Evolutionary conservation across 2,329 filamentous ascomycete genomes (phyloP), one percentile per base, ranked within the genome.

Genomic region (Celoporthe dispersa): DNA sequence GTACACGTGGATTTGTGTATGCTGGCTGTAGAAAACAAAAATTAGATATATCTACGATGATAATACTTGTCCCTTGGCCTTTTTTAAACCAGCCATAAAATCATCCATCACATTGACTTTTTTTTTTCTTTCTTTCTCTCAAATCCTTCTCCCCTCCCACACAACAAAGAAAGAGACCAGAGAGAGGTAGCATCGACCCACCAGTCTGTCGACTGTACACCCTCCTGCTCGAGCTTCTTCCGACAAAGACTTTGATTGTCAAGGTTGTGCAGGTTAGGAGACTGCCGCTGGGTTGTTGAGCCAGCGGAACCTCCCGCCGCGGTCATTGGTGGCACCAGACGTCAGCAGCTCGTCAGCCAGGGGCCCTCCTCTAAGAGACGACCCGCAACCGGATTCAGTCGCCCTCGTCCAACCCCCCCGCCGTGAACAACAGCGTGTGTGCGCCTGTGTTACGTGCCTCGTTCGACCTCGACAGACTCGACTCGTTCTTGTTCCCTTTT

Each of bases 381-480:
- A 60, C 57, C 57, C 57, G 57, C 57, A 28, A 25, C 62, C 41
- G 62, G 41, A 51, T 51, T 16, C 62, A 64, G 62, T 64, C 62
- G 39, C 62, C 62, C 62, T 64, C 39, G 39, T 44, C 11, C 39
- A 9, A 3, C 31, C 57, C 16, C 19, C 31, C n/a, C 12, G 55
- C n/a, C n/a, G n/a, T n/a, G 25, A n/a, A 35, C 55, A 33, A 28
- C 55, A 7, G 5, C 53, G 53, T 44, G 44, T n/a, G 19, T n/a
- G 14, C 12, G 28, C 22, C 44, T 60, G 57, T 60, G 57, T 25
- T 60, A 60, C 57, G 8, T 59, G 3, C 55, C 28, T 22, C 31
- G 28, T 59, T 59, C 33, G 12, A 60, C 31, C 33, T 60, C 57
- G 33, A 37, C 57, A 35, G 14, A 9, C 11, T 19, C 57, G 19